phyloP scores from a whole-genome alignment of 257 asterid genomes.

The Solanum clarkiae region DNA sequence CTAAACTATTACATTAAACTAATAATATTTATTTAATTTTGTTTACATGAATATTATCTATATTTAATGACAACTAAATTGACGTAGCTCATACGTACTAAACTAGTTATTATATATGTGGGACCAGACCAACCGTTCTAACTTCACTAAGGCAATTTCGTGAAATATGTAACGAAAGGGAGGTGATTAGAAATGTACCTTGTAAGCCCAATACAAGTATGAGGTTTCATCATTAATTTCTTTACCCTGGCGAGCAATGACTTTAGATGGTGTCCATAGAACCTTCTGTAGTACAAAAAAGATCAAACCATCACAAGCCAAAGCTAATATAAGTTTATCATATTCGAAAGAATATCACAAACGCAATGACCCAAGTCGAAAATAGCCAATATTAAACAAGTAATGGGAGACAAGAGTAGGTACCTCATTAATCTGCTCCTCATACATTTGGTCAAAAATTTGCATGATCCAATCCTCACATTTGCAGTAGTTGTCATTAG shows the following conservation, averaged over 20 bases:
- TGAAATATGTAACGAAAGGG: too few species aligned
- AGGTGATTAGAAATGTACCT: constrained; percentile 25
- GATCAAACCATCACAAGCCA: neutral
- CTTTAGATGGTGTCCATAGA: constrained; percentile 88
- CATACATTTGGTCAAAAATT: constrained; percentile 77
- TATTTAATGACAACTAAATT: too few species aligned
- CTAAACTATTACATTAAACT: too few species aligned
- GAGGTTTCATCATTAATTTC: constrained; percentile 75
- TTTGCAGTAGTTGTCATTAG: constrained; percentile 89
- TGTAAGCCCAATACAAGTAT: constrained; percentile 85
- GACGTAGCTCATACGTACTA: too few species aligned
- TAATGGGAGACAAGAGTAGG: neutral
- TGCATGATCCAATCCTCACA: constrained; percentile 96
- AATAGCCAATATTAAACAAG: neutral
- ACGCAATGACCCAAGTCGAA: neutral
- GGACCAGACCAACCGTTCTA: too few species aligned
- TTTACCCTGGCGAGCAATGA: constrained; percentile 77
- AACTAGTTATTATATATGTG: too few species aligned
- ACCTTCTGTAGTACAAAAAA: constrained; percentile 35
- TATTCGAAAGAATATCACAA: neutral
- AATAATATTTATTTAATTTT: too few species aligned
- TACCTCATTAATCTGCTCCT: constrained; percentile 66
- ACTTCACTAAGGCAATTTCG: too few species aligned
- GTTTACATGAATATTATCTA: too few species aligned
- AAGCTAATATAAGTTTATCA: neutral